Evolutionary conservation across 257 asterid species (phyloP).

Genomic region (Nicotiana knightiana): DNA sequence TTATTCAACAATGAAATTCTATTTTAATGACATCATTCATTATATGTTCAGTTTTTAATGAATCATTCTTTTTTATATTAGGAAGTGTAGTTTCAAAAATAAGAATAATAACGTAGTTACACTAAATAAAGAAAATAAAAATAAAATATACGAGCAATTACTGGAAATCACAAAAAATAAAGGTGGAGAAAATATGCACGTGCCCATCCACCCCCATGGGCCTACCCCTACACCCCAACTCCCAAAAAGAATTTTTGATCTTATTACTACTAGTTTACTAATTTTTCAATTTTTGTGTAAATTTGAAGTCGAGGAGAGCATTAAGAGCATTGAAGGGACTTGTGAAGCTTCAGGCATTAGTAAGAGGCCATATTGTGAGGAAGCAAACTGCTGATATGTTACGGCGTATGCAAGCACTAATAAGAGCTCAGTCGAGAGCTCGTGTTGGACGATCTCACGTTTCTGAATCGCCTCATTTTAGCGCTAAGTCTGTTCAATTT

Average conservation of each 20-base stretch:
- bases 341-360: constrained; percentile 59
- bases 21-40: no score
- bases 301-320: constrained; percentile 50
- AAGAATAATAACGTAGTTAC: no score
- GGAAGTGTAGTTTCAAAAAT: no score
- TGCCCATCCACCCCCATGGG: background rate
- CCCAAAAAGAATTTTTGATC: background rate
- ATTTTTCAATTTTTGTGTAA: background rate
- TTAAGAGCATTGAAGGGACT: constrained; percentile 47
- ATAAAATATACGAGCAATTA: no score
- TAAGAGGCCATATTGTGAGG: constrained; percentile 44
- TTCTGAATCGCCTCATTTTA: constrained; percentile 52
- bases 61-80: no score
- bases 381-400: constrained; percentile 19
- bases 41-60: no score
- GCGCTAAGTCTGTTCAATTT: constrained; percentile 41
- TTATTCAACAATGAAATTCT: no score
- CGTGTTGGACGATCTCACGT: constrained; percentile 25
- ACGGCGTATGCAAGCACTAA: constrained; percentile 23
- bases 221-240: no score
- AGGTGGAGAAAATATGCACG: no score
- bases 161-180: no score
- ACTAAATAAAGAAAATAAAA: no score
- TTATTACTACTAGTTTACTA: background rate
- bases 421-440: constrained; percentile 16